phyloP scores from a whole-genome alignment of 1,284 basidiomycete species.

The Melanopsichium pennsylvanicum region DNA sequence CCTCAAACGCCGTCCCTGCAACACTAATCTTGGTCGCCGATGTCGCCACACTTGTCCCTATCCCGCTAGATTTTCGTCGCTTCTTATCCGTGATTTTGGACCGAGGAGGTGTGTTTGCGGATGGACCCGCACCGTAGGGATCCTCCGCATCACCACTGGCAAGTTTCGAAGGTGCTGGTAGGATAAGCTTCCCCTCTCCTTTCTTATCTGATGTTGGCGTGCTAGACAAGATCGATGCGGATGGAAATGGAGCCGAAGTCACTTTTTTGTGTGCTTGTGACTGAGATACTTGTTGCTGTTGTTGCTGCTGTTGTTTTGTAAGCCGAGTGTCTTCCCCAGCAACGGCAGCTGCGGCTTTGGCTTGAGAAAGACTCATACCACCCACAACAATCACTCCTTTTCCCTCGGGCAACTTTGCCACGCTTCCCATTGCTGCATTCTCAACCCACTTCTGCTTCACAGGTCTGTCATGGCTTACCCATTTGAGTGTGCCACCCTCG shows the following conservation, averaged over 20 bases:
- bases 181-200: constrained; percentile 4
- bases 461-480: constrained; percentile 1
- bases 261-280: too few relatives aligned
- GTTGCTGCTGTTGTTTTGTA: not conserved
- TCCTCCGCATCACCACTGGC: constrained; percentile 4
- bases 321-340: not conserved
- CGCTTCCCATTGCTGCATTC: not conserved
- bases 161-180: constrained; percentile 19
- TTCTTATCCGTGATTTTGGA: not conserved
- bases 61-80: not conserved
- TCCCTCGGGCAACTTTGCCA: constrained; percentile 8
- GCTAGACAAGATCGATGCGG: constrained; percentile 8
- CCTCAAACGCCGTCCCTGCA: constrained; percentile 17
- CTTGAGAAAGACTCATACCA: constrained; percentile 10
- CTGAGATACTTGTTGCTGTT: not conserved
- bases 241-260: not conserved
- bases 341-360: constrained; percentile 10
- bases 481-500: constrained; percentile 7
- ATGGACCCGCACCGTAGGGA: constrained; percentile 9
- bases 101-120: not conserved
- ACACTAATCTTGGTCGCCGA: not conserved
- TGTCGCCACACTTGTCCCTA: not conserved
- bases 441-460: not conserved
- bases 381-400: constrained; percentile 30
- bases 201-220: not conserved